Base-by-base conservation (phyloP, 495 filamentous ascomycete species). In the Amphirosellinia nigrospora region DNA sequence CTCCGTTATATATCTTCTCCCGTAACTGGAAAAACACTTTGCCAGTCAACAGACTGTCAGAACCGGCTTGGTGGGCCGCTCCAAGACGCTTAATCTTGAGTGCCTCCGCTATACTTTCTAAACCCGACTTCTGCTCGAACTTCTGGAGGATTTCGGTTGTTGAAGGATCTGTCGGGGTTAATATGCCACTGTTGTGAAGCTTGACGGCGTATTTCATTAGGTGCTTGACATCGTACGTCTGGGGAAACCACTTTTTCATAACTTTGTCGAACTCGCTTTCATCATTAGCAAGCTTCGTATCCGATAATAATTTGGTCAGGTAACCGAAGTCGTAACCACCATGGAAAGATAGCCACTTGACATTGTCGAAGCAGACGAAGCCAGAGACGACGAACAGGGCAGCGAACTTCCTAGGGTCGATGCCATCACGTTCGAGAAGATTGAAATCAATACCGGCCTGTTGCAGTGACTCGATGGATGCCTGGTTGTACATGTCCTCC, bases 251-350 rank as follows among this genome's bases (percentile, higher is more conserved):
- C 59, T 92, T 91, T 66, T 90, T 90, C 69, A 98, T 91, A 21
- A 93, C 84, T 66, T 89, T 87, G 76, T 94, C 91, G 79, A 97
- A 99, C 61, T 94, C 90, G 50, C 88, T 86, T 77, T 98, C 96
- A 72, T 94, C 92, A 66, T 93, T 90, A 3, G 96, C 96, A 13
- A 99, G 84, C 55, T 89, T 87, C 28, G 89, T 85, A 81, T 90
- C 90, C 39, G 89, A 86, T 80, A 99, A 90, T 41, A 98, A 89
- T 81, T 99, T 98, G 76, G 97, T 93, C 59, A 98, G 82, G 76
- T 98, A 98, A 45, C 93, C 96, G 81, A 99, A 97, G 82, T 99
- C 96, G 82, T 99, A 99, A 58, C 96, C 96, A n/a, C 93, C 94
- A 79, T 99, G 96, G 81, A 98, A 98, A 23, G 93, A 96, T 39